A percentile compares a stretch with the other conserved stretches of the same genome.
Evolutionary conservation across 345 rosid species (phyloP).

Genomic region (Carallia pectinifolia): DNA sequence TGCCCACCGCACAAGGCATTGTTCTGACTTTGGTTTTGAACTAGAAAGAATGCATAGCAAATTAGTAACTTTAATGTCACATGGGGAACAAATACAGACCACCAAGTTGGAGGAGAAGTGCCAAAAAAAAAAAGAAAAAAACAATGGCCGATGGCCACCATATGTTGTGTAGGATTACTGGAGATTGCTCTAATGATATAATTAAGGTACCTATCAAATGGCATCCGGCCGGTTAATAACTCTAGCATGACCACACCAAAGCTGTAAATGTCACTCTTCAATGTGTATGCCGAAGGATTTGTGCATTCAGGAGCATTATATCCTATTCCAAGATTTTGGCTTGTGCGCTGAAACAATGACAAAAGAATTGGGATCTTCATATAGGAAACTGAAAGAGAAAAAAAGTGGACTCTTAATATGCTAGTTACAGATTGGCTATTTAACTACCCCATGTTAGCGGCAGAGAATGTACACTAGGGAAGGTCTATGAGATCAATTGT

Average conservation of each 20-base stretch:
- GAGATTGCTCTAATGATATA: too few relatives aligned
- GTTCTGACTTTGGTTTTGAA: slow-evolving; percentile 63
- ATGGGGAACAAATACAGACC: not conserved
- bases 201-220: slow-evolving; percentile 61
- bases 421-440: too few relatives aligned
- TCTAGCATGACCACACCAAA: slow-evolving; percentile 97
- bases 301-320: slow-evolving; percentile 95
- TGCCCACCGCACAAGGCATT: slow-evolving; percentile 83
- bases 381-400: too few relatives aligned
- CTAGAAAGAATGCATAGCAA: slow-evolving; percentile 24
- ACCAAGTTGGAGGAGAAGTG: not conserved
- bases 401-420: too few relatives aligned
- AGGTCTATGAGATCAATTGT: too few relatives aligned
- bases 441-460: too few relatives aligned
- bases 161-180: too few relatives aligned
- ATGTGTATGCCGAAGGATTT: slow-evolving; percentile 63
- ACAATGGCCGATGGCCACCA: not conserved
- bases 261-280: slow-evolving; percentile 88
- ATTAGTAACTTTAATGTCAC: not conserved
- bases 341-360: slow-evolving; percentile 52
- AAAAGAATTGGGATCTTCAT: too few relatives aligned
- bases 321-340: slow-evolving; percentile 87
- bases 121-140: not conserved
- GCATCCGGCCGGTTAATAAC: slow-evolving; percentile 79
- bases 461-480: too few relatives aligned